phyloP scores from a whole-genome alignment of 345 rosid species.

The Sonneratia alba region DNA sequence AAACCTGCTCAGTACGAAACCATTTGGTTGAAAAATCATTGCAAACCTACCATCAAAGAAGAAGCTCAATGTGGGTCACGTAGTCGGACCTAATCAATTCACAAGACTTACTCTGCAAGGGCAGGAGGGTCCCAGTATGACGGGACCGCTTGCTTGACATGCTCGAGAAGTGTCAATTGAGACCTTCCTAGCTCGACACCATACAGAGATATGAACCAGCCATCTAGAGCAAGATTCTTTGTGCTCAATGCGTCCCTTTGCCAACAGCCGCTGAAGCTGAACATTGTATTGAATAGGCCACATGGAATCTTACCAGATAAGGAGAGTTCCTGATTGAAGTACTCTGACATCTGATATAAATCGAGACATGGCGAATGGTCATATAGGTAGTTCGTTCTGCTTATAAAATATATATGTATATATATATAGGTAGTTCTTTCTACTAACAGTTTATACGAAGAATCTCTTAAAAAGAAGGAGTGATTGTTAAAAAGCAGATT shows the following conservation, averaged over 20 bases:
- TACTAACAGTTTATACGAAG: neutral
- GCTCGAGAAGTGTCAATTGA: conserved; percentile 49
- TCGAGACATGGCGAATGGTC: conserved; percentile 3
- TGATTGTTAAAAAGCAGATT: neutral
- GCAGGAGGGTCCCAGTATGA: conserved; percentile 82
- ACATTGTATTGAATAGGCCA: conserved; percentile 72
- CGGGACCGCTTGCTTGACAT: conserved; percentile 70
- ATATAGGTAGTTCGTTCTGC: neutral
- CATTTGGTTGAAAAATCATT: neutral
- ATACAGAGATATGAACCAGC: conserved; percentile 85
- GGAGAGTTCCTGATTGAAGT: conserved; percentile 61
- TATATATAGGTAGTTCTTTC: neutral
- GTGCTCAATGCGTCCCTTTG: conserved; percentile 62
- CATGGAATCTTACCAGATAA: conserved; percentile 86
- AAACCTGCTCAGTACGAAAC: conserved; percentile 29
- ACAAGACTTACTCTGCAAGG: conserved; percentile 66
- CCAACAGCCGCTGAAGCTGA: conserved; percentile 59
- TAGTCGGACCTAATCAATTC: neutral
- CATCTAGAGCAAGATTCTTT: conserved; percentile 74
- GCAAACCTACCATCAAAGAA: neutral
- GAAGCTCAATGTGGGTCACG: neutral
- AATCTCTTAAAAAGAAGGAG: neutral
- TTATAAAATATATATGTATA: too few relatives aligned
- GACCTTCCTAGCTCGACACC: conserved; percentile 70
- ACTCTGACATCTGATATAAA: conserved; percentile 80